These are phyloP conservation scores for Euclidium syriacum DNA, from an alignment of 345 rosid genomes.

Conservation along the genomic window DNA sequence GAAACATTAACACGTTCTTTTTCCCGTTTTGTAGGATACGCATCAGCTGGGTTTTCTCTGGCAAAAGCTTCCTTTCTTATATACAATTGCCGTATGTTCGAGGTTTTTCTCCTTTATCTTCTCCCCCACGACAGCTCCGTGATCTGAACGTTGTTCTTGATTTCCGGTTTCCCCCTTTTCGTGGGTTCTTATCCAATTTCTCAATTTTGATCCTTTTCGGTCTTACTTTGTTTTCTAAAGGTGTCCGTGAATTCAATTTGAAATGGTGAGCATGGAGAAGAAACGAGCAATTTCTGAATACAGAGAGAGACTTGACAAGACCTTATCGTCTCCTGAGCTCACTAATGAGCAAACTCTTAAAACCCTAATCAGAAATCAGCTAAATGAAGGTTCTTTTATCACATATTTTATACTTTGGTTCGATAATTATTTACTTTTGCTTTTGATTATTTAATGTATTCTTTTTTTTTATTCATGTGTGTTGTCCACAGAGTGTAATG, in stretches of 20 bases:
- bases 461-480: not conserved
- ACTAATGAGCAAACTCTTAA: constrained; percentile 46
- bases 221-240: not conserved
- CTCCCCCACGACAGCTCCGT: not conserved
- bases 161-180: not conserved
- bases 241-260: constrained; percentile 2
- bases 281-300: constrained; percentile 47
- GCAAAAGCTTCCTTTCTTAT: not conserved
- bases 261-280: constrained; percentile 47
- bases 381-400: constrained; percentile 58
- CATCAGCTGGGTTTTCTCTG: constrained; percentile 33
- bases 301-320: constrained; percentile 69
- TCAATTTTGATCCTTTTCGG: not conserved
- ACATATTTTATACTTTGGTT: too few relatives aligned
- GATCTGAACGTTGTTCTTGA: not conserved
- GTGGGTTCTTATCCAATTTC: constrained; percentile 10
- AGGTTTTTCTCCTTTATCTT: not conserved
- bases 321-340: constrained; percentile 67
- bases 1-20: constrained; percentile 31
- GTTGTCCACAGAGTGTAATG: constrained; percentile 43
- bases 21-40: constrained; percentile 37
- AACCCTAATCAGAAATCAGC: constrained; percentile 57
- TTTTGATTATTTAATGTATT: not conserved
- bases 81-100: not conserved
- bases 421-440: too few relatives aligned